Evolutionary conservation across 1,139 yeast genomes (phyloP).

Genomic region (Debaryomyces sp.): DNA sequence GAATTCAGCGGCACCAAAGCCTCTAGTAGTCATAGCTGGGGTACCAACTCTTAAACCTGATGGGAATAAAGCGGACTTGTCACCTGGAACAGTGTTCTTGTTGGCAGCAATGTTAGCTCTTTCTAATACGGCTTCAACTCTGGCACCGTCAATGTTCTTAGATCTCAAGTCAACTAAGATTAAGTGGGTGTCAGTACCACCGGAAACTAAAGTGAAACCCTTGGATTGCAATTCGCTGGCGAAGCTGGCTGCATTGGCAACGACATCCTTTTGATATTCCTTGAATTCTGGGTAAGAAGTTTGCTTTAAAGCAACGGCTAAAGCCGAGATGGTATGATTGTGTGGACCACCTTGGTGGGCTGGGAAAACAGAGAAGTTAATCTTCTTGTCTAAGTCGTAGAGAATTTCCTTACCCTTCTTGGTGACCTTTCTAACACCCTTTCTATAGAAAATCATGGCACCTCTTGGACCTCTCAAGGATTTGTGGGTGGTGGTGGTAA

Average conservation of each 20-base stretch:
- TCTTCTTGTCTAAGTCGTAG: conserved; percentile 86
- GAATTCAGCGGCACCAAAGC: conserved; percentile 79
- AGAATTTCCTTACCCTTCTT: conserved; percentile 87
- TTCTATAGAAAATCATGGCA: conserved; percentile 96
- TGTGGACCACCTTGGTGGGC: conserved; percentile 99
- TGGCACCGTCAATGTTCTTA: conserved; percentile 90
- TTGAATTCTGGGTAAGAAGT: conserved; percentile 84
- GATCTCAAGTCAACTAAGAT: conserved; percentile 83
- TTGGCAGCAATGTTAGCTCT: conserved; percentile 90
- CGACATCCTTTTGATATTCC: conserved; percentile 80
- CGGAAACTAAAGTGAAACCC: conserved; percentile 82
- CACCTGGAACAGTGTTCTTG: conserved; percentile 96
- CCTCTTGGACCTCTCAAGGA: conserved; percentile 99
- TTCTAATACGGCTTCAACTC: conserved; percentile 91
- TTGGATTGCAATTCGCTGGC: conserved; percentile 66
- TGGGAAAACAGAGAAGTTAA: conserved; percentile 96
- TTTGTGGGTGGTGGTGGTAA: conserved; percentile 96
- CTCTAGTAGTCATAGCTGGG: conserved; percentile 98
- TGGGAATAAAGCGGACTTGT: conserved; percentile 91
- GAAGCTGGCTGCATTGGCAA: conserved; percentile 76
- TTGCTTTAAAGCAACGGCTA: conserved; percentile 93
- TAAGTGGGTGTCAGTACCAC: conserved; percentile 94
- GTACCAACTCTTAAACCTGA: conserved; percentile 96
- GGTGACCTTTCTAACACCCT: conserved; percentile 81
- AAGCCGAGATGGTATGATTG: conserved; percentile 94